phyloP scores from a whole-genome alignment of 352 stramenopile species.

The Phytophthora chlamydospora region DNA sequence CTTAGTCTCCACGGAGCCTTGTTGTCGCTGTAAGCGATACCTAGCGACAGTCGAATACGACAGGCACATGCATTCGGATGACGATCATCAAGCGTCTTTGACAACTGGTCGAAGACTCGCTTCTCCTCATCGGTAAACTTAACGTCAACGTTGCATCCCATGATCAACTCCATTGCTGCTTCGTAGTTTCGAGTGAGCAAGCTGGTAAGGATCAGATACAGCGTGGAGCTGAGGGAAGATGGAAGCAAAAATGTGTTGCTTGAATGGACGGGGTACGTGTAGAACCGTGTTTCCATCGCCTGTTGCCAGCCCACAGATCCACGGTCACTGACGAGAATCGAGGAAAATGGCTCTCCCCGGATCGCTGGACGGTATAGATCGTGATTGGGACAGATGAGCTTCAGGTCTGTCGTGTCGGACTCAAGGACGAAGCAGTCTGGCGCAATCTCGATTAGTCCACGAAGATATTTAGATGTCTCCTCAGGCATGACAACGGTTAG shows the following conservation, averaged over 20 bases:
- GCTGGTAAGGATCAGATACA: constrained; percentile 98
- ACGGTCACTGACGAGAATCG: constrained; percentile 78
- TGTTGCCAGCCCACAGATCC: constrained; percentile 84
- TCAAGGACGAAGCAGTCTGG: constrained; percentile 77
- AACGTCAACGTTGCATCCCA: constrained; percentile 96
- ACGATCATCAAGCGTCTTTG: constrained; percentile 94
- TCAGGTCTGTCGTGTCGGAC: constrained; percentile 80
- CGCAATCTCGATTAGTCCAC: constrained; percentile 51
- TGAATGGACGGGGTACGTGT: constrained; percentile 98
- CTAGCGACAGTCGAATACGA: constrained; percentile 89
- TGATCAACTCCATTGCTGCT: constrained; percentile 95
- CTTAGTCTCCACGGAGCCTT: constrained; percentile 91
- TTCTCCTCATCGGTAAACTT: constrained; percentile 95
- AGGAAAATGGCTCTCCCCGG: constrained; percentile 80
- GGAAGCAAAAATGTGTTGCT: constrained; percentile 95
- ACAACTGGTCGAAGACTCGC: constrained; percentile 97
- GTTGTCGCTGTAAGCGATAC: constrained; percentile 90
- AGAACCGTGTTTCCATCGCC: constrained; percentile 93
- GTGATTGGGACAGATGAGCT: constrained; percentile 82
- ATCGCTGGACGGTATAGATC: constrained; percentile 84
- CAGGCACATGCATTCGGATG: constrained; percentile 96
- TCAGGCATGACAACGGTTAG: constrained; percentile 46
- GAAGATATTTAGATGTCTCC: constrained; percentile 55
- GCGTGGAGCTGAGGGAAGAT: constrained; percentile 94
- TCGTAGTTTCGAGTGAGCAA: constrained; percentile 96